Evolutionary conservation across 148 eudicot genomes (phyloP).

Genomic region (Drosera capensis): DNA sequence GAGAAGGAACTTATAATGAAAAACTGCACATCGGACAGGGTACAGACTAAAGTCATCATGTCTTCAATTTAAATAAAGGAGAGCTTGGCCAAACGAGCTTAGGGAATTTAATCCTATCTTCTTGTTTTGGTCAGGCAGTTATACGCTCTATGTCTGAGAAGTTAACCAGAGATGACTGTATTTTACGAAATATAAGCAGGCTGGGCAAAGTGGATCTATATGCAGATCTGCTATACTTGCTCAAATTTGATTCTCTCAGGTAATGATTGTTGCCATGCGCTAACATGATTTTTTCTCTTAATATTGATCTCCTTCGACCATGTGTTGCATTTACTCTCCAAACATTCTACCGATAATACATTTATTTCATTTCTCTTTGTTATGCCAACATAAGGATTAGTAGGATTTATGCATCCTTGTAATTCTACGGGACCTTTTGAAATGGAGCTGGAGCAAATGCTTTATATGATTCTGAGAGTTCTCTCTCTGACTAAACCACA

Average conservation of each 20-base stretch:
- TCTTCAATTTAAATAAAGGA: constrained; percentile 1
- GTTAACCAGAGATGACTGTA: constrained; percentile 36
- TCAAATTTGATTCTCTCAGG: constrained; percentile 60
- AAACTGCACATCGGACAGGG: constrained; percentile 44
- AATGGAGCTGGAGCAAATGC: no score
- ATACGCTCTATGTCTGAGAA: constrained; percentile 46
- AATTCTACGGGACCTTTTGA: no score
- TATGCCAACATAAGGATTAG: no score
- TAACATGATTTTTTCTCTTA: no score
- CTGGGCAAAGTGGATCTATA: constrained; percentile 74
- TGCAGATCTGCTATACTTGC: constrained; percentile 59
- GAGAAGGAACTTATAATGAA: constrained; percentile 47
- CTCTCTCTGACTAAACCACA: no score
- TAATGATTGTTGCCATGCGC: no score
- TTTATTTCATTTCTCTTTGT: no score
- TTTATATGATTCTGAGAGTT: no score
- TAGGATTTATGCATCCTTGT: no score
- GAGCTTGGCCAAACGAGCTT: neutral
- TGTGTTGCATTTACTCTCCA: no score
- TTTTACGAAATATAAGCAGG: constrained; percentile 32
- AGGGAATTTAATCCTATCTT: neutral
- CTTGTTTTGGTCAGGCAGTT: constrained; percentile 31
- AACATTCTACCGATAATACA: no score
- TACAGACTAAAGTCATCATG: constrained; percentile 6
- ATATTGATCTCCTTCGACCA: no score